A percentile compares a stretch with the other conserved stretches of the same genome.
These are phyloP conservation scores for Wallacemonas rigidus DNA, from an alignment of 208 protist species.

Conservation along the genomic window DNA sequence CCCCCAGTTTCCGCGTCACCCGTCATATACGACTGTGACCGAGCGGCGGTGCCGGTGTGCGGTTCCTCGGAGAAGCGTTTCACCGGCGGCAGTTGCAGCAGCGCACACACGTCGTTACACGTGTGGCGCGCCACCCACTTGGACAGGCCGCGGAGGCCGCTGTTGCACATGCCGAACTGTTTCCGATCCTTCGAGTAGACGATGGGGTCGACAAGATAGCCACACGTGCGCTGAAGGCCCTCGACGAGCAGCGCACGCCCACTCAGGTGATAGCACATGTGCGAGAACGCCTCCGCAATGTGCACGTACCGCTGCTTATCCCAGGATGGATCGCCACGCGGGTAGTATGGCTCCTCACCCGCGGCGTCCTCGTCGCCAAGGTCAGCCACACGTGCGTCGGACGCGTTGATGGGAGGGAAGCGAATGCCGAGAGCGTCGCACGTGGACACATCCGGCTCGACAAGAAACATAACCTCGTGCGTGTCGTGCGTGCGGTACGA, in stretches of 20 bases:
- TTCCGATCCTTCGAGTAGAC: slow-evolving; percentile 55
- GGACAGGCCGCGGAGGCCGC: slow-evolving; percentile 42
- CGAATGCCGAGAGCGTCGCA: slow-evolving; percentile 56
- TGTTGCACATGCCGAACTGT: slow-evolving; percentile 63
- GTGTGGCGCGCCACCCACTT: slow-evolving; percentile 46
- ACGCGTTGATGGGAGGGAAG: slow-evolving; percentile 27
- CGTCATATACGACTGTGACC: no score
- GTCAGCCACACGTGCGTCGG: slow-evolving; percentile 29
- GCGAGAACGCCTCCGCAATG: slow-evolving; percentile 76
- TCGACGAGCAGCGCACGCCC: slow-evolving; percentile 37
- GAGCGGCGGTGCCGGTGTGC: background rate
- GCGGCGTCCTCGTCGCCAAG: slow-evolving; percentile 17
- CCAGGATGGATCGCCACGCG: slow-evolving; percentile 24
- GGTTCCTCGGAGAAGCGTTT: background rate
- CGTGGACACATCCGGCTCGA: slow-evolving; percentile 61
- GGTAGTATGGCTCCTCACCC: slow-evolving; percentile 25
- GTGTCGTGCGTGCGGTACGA: slow-evolving; percentile 60
- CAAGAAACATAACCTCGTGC: slow-evolving; percentile 48
- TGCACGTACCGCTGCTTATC: slow-evolving; percentile 31
- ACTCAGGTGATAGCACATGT: slow-evolving; percentile 52
- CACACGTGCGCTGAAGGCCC: slow-evolving; percentile 50
- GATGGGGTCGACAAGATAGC: slow-evolving; percentile 64
- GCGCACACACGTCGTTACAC: slow-evolving; percentile 53
- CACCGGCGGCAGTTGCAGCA: slow-evolving; percentile 10
- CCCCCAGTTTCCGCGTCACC: background rate